Evolutionary conservation across 148 eudicot species (phyloP), one percentile per base, ranked within the genome.

Genomic region (Oxyria digyna): DNA sequence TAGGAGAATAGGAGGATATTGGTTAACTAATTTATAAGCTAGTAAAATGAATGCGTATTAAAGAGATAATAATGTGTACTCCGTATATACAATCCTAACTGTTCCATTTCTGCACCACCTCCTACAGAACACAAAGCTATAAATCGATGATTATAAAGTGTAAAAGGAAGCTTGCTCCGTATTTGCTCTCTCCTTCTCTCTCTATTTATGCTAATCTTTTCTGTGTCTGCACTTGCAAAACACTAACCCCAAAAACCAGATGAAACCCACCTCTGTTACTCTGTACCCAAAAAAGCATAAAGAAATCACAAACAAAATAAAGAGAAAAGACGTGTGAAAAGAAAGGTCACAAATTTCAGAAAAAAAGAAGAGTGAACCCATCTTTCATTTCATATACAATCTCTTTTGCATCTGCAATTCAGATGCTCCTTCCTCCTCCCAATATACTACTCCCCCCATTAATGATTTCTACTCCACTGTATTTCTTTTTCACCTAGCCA

Each of bases 321-420:
- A 66, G 69, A 66, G 69, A 66, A 66, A 66, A 66, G 69, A 66
- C 69, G 1, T 66, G 69, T 41, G 69, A 66, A 66, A 66, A 66
- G 69, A 66, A 66, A 66, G 69, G 69, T 66, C 43, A 66, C 69
- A 18, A n/a, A 63, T 18, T 37, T 37, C 29, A 24, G 45, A 66
- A 21, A 38, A 37, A 23, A 64, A 65, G 13, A 23, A 65, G 43
- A 20, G 67, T 1, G 4, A 62, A 26, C 21, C 40, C 38, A 63
- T 31, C 27, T 66, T n/a, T 17, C 31, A 14, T 64, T 66, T 41
- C 69, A n/a, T 21, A n/a, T 66, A n/a, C 69, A 31, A 40, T 66
- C 69, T 11, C 69, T 41, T 35, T 20, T 41, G 46, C 21, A 37
- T 66, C 45, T 37, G 68, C 46, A 18, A 46, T 31, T 9, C 69